phyloP scores from a whole-genome alignment of 2,329 filamentous ascomycete species.

The Colletotrichum coccodes region DNA sequence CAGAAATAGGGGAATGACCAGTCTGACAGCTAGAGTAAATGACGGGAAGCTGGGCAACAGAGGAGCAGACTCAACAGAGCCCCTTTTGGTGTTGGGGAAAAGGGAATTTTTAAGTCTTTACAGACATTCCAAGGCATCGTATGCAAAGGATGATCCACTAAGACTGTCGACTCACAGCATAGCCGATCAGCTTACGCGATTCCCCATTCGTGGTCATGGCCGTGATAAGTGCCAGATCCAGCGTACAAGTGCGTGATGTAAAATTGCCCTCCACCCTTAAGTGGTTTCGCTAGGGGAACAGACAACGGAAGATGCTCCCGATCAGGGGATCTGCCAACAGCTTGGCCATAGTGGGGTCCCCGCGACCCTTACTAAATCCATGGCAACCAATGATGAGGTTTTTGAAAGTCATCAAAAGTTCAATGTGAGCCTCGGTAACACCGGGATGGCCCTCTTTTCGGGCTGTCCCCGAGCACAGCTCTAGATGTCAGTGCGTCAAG shows the following conservation, averaged over 20 bases:
- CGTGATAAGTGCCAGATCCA: slow-evolving; percentile 2
- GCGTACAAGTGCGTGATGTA: slow-evolving; percentile 5
- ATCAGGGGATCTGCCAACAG: slow-evolving; percentile 13
- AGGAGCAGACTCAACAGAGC: not conserved
- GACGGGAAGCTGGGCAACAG: not conserved
- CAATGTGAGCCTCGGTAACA: slow-evolving; percentile 9
- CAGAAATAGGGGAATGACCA: not conserved
- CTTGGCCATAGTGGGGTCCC: not conserved
- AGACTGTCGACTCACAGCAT: not conserved
- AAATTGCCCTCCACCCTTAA: slow-evolving; percentile 14
- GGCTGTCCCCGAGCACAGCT: not conserved
- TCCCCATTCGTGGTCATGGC: slow-evolving; percentile 12
- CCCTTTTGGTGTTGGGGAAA: not conserved
- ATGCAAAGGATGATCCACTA: not conserved
- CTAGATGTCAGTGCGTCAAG: not conserved
- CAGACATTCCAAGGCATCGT: not conserved
- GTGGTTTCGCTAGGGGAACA: not conserved
- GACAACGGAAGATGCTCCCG: slow-evolving; percentile 7
- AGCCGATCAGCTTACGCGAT: slow-evolving; percentile 10
- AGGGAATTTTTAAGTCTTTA: not conserved
- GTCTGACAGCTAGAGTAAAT: not conserved
- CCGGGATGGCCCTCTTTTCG: slow-evolving; percentile 11
- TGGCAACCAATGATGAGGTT: not conserved
- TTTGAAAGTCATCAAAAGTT: slow-evolving; percentile 17
- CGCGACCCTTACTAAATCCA: not conserved